These are phyloP conservation scores for Danielozyma ontarioensis DNA, from an alignment of 805 yeast species.

Conservation along the genomic window DNA sequence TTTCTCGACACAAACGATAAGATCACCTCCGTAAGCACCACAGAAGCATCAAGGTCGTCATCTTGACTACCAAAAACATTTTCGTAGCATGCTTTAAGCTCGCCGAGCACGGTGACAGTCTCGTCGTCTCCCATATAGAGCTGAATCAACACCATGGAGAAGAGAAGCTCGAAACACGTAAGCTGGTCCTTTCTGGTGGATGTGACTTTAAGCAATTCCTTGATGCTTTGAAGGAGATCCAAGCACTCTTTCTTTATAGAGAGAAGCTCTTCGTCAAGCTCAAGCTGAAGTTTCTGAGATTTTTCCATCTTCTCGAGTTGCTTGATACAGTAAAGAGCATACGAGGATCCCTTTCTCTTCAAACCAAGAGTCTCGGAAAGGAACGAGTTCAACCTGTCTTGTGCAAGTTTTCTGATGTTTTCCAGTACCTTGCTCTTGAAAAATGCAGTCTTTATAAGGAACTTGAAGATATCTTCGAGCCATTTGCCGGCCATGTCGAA, in stretches of 20 bases:
- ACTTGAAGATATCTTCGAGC: slow-evolving; percentile 32
- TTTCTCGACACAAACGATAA: slow-evolving; percentile 41
- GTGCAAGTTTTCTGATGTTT: slow-evolving; percentile 40
- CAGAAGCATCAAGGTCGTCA: slow-evolving; percentile 25
- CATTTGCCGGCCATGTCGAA: slow-evolving; percentile 13
- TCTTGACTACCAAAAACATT: slow-evolving; percentile 34
- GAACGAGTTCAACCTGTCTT: slow-evolving; percentile 64
- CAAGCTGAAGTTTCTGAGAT: slow-evolving; percentile 17
- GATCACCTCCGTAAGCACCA: slow-evolving; percentile 38
- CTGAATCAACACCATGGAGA: slow-evolving; percentile 73
- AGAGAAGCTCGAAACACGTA: slow-evolving; percentile 67
- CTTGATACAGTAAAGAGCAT: slow-evolving; percentile 56
- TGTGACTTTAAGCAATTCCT: slow-evolving; percentile 14
- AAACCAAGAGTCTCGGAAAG: slow-evolving; percentile 51
- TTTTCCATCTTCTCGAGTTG: slow-evolving; percentile 24
- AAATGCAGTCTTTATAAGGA: slow-evolving; percentile 38
- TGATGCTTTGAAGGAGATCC: slow-evolving; percentile 34
- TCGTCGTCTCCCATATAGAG: slow-evolving; percentile 75
- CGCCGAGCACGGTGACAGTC: slow-evolving; percentile 68
- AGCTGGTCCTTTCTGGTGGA: slow-evolving; percentile 33
- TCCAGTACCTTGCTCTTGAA: slow-evolving; percentile 28
- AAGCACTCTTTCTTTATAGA: slow-evolving; percentile 46
- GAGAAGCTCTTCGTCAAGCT: slow-evolving; percentile 56
- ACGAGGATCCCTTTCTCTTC: slow-evolving; percentile 42
- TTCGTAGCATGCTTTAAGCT: slow-evolving; percentile 58